A percentile compares a stretch with the other conserved stretches of the same genome.
Evolutionary conservation across 139 green algal species (phyloP).

Genomic region (Chlorella sp.): DNA sequence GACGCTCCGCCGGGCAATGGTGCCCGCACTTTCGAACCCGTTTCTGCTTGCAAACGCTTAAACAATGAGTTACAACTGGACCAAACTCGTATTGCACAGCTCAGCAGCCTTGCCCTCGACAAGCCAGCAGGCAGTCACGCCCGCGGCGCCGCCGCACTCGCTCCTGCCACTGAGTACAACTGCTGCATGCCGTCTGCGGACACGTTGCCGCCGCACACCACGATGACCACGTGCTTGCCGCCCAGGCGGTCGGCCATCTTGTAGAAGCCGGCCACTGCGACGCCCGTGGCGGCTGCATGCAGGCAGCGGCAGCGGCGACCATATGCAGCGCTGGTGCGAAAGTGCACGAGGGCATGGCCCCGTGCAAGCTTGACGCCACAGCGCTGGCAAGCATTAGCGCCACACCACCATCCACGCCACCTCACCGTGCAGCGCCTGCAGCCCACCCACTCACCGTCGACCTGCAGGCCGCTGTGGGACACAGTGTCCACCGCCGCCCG

Average conservation of each 20-base stretch:
- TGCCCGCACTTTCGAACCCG: no score
- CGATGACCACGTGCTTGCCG: conserved; percentile 50
- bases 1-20: no score
- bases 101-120: neutral
- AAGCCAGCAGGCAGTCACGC: neutral
- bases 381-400: neutral
- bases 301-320: neutral
- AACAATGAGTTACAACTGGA: neutral
- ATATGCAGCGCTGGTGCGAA: no score
- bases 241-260: conserved; percentile 27
- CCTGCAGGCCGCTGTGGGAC: conserved; percentile 47
- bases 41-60: no score
- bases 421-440: neutral
- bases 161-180: neutral
- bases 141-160: neutral
- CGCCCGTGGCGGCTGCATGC: conserved; percentile 55
- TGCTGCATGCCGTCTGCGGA: conserved; percentile 1
- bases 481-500: conserved; percentile 55
- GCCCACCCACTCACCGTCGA: conserved; percentile 54
- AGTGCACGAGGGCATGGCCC: no score
- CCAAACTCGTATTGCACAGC: neutral
- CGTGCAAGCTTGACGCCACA: neutral
- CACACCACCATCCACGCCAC: neutral
- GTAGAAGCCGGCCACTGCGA: conserved; percentile 56
- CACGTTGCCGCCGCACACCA: conserved; percentile 72